These are phyloP conservation scores for Craterostigma plantagineum DNA, from an alignment of 257 asterid species.

Conservation along the genomic window DNA sequence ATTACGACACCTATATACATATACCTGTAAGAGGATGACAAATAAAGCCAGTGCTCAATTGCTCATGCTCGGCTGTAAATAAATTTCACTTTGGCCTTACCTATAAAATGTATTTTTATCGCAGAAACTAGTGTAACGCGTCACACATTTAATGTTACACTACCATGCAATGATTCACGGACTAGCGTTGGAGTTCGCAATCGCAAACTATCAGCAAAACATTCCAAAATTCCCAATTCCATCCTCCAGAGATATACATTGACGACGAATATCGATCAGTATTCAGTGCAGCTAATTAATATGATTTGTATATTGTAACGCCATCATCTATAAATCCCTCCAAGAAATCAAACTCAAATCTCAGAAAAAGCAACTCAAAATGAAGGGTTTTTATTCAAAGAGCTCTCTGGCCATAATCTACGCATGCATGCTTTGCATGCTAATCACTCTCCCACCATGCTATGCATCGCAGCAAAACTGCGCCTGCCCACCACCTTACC, in stretches of 20 bases:
- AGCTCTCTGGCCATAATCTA: slow-evolving; percentile 18
- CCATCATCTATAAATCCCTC: slow-evolving; percentile 25
- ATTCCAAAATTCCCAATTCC: slow-evolving; percentile 25
- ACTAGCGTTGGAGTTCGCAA: slow-evolving; percentile 34
- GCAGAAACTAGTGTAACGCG: no score
- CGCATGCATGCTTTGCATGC: slow-evolving; percentile 36
- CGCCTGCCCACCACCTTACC: slow-evolving; percentile 30
- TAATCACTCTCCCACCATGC: slow-evolving; percentile 30
- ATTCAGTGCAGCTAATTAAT: no score
- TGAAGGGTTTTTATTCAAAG: neutral
- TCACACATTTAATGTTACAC: no score
- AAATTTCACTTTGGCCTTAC: no score
- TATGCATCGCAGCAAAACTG: slow-evolving; percentile 21
- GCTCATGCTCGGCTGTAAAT: no score
- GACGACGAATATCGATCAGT: neutral
- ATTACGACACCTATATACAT: no score
- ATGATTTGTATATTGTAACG: neutral
- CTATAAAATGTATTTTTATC: no score
- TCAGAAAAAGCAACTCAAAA: slow-evolving; percentile 2
- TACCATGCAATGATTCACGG: slow-evolving; percentile 26
- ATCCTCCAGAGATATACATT: slow-evolving; percentile 1
- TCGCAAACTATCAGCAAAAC: slow-evolving; percentile 12
- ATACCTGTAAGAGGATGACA: no score
- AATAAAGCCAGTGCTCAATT: no score
- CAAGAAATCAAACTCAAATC: slow-evolving; percentile 6